Conservation (phyloP, 1,139 yeast species). For the Wickerhamomyces sp. region DNA sequence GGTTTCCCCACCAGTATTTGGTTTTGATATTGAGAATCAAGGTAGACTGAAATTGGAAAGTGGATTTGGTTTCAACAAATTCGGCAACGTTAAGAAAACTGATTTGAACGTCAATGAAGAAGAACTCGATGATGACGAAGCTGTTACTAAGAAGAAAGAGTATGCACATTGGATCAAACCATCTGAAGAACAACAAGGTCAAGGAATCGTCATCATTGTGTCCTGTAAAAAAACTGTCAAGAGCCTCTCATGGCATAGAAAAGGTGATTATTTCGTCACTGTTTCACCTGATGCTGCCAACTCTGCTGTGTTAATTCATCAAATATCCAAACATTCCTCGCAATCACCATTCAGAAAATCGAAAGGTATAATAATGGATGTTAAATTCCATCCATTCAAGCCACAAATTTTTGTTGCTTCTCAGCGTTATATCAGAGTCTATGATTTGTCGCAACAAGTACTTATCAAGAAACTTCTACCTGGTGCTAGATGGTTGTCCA, state of each 20-base stretch:
- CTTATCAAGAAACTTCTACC: constrained; percentile 82
- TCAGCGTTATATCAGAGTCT: constrained; percentile 85
- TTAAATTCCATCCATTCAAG: constrained; percentile 93
- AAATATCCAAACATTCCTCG: constrained; percentile 89
- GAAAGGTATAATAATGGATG: constrained; percentile 92
- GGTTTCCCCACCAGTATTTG: constrained; percentile 86
- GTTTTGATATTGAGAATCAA: constrained; percentile 77
- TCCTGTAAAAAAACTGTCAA: constrained; percentile 67
- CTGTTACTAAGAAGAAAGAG: constrained; percentile 44
- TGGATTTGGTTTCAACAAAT: constrained; percentile 89
- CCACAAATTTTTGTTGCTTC: constrained; percentile 94
- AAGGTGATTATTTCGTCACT: constrained; percentile 94
- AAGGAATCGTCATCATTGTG: constrained; percentile 75
- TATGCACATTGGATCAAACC: constrained; percentile 88
- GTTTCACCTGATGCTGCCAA: constrained; percentile 89
- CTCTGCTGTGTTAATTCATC: constrained; percentile 89
- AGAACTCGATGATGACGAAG: constrained; percentile 33
- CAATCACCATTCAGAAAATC: constrained; percentile 95
- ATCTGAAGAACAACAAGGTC: constrained; percentile 49
- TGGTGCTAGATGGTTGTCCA: constrained; percentile 92
- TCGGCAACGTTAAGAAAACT: constrained; percentile 51
- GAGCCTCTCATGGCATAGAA: constrained; percentile 91
- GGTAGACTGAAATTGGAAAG: constrained; percentile 77
- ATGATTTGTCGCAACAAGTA: constrained; percentile 83
- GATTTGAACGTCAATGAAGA: constrained; percentile 27